Percentiles rank a stretch among this genome's conserved stretches.
Evolutionary conservation across 2,329 filamentous ascomycete genomes (phyloP).

Genomic region (Aspergillus clavatus): DNA sequence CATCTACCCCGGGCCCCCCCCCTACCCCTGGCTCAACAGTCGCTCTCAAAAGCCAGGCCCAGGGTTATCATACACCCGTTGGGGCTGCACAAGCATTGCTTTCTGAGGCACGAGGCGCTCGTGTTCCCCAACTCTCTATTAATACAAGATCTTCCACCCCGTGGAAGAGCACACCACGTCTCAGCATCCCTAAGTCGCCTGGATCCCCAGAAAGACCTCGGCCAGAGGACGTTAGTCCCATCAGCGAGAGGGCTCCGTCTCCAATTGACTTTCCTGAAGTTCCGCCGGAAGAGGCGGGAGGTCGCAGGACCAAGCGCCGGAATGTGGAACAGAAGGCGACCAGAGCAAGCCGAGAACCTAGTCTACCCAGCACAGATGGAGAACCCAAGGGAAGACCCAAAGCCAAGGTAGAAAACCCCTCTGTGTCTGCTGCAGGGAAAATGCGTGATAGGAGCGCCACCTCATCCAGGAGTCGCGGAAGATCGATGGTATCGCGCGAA

Average conservation of each 20-base stretch:
- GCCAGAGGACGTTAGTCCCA: conserved; percentile 43
- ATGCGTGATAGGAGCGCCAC: conserved; percentile 32
- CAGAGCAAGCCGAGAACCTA: conserved; percentile 19
- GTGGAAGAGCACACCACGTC: conserved; percentile 39
- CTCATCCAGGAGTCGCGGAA: conserved; percentile 35
- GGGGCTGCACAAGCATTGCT: conserved; percentile 21
- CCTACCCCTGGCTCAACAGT: conserved; percentile 19
- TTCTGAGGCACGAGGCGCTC: conserved; percentile 23
- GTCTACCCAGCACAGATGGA: conserved; percentile 8
- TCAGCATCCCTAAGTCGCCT: conserved; percentile 33
- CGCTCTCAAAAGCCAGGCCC: conserved; percentile 18
- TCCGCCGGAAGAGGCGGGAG: conserved; percentile 20
- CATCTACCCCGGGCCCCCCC: conserved; percentile 25
- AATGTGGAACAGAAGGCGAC: conserved; percentile 19
- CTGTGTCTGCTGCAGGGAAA: conserved; percentile 18
- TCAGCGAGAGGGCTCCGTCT: conserved; percentile 41
- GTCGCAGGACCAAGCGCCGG: conserved; percentile 17
- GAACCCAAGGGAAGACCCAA: conserved; percentile 16
- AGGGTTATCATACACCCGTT: conserved; percentile 27
- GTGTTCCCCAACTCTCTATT: conserved; percentile 32
- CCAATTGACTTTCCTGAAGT: conserved; percentile 28
- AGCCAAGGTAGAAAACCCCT: conserved; percentile 25
- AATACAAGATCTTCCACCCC: conserved; percentile 41
- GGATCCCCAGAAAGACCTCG: conserved; percentile 38
- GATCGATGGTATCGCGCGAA: conserved; percentile 34